These are phyloP conservation scores for Blyttiomyces sp. DNA, from an alignment of 371 early-diverging fungal species.

Conservation along the genomic window DNA sequence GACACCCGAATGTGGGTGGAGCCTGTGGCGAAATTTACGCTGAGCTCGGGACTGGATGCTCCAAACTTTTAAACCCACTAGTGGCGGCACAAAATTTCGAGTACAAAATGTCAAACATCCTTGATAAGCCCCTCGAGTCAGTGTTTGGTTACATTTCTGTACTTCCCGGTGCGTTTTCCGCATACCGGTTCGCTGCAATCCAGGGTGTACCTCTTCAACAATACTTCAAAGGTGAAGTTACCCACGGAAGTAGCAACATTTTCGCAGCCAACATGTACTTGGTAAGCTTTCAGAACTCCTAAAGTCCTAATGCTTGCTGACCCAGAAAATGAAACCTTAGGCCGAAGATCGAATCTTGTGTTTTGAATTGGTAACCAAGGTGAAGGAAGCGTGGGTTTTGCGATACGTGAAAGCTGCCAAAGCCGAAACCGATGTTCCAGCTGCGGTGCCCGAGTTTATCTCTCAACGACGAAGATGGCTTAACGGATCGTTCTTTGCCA, in stretches of 20 bases:
- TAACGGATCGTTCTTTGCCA: constrained; percentile 94
- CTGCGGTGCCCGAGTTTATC: constrained; percentile 79
- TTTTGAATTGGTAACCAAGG: constrained; percentile 82
- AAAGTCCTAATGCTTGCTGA: background rate
- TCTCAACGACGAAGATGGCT: constrained; percentile 92
- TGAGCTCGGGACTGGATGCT: constrained; percentile 57
- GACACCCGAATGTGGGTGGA: constrained; percentile 74
- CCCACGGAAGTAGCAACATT: constrained; percentile 56
- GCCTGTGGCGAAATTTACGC: constrained; percentile 96
- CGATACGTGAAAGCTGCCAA: constrained; percentile 57
- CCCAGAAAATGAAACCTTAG: constrained; percentile 41
- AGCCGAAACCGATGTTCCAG: constrained; percentile 84
- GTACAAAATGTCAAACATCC: constrained; percentile 81
- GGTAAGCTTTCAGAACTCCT: constrained; percentile 21
- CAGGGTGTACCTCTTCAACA: constrained; percentile 82
- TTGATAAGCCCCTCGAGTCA: constrained; percentile 95
- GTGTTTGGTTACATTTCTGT: constrained; percentile 95
- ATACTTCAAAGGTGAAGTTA: constrained; percentile 85
- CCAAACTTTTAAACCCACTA: constrained; percentile 48
- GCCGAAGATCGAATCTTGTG: constrained; percentile 88
- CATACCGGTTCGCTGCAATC: constrained; percentile 87
- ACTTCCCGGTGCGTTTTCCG: constrained; percentile 93
- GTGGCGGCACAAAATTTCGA: constrained; percentile 86
- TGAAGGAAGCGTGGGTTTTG: constrained; percentile 66
- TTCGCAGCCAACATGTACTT: constrained; percentile 67